Evolutionary conservation across 306 rosid species (phyloP), one percentile per base, ranked within the genome.

Genomic region (Ochetophila trinervis): DNA sequence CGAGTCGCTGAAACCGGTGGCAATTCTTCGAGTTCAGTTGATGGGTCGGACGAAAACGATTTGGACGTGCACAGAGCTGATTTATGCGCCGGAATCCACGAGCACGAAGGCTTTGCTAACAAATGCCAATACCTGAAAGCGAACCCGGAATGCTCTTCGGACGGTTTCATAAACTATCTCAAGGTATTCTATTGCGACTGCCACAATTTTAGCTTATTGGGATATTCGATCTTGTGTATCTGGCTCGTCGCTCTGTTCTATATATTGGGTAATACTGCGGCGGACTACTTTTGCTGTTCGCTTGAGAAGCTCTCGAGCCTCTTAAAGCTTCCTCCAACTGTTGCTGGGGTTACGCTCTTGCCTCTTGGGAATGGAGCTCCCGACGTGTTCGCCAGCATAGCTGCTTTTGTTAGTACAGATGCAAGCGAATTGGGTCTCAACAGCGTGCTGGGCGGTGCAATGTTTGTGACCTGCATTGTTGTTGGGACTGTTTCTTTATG

Each of bases 381-480:
- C 15, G 53, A 49, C 3, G 53, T 49, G 53, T 49, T 49, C 15
- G 53, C 53, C 6, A 49, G 53, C 20, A 49, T 49, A 17, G 53
- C 53, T 17, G 53, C 53, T 10, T 49, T 49, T 49, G 53, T 49
- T 49, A 19, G 53, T 49, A 49, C 19, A 14, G 53, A 49, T 49
- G 17, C 53, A 0, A 19, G 53, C 4, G 20, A 49, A 14, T 15
- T 49, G 5, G 53, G 53, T 49, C 53, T 49, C 14, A 49, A 49
- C 14, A 14, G 53, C 15, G 53, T 49, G 12, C 15, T 49, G 53
- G 53, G 53, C 14, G 53, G 53, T 15, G 53, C 53, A 1, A 4
- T 49, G n/a, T 49, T 49, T 49, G 53, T 49, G n/a, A 49, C 53
- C 53, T 49, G 53, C 53, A 49, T 49, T 49, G 53, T 49, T 49